These are phyloP conservation scores for Aspergillus aculeatus DNA, from an alignment of 2,329 filamentous ascomycete genomes.

Conservation along the genomic window DNA sequence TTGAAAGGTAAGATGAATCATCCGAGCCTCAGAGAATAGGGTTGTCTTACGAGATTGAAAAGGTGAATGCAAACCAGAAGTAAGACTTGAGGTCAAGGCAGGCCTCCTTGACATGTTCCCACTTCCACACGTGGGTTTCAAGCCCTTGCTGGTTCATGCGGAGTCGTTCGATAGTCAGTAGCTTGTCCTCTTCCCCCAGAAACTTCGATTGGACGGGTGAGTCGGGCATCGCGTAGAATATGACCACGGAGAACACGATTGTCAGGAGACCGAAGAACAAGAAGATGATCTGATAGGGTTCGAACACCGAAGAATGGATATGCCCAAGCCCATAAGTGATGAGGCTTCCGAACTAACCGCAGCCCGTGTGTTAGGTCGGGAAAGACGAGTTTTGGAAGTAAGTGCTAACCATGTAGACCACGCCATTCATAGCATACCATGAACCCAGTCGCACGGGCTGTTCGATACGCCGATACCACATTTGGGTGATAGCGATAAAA, in stretches of 20 bases:
- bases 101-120: conserved; percentile 56
- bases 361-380: background rate
- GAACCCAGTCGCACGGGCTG: conserved; percentile 52
- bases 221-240: conserved; percentile 62
- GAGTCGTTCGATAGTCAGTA: conserved; percentile 57
- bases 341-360: conserved; percentile 48
- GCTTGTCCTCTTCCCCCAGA: conserved; percentile 55
- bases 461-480: conserved; percentile 56
- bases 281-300: conserved; percentile 51
- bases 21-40: too few relatives aligned
- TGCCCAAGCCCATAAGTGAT: conserved; percentile 55
- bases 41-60: conserved; percentile 51
- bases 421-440: conserved; percentile 58
- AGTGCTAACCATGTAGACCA: conserved; percentile 50
- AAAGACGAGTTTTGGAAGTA: too few relatives aligned
- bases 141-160: conserved; percentile 51
- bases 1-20: conserved; percentile 8
- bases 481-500: conserved; percentile 54
- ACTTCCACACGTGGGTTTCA: conserved; percentile 49
- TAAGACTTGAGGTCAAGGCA: conserved; percentile 60
- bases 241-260: conserved; percentile 50
- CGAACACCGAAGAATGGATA: conserved; percentile 44
- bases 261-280: conserved; percentile 49
- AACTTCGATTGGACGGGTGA: conserved; percentile 62
- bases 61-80: conserved; percentile 55